Evolutionary conservation across 768 basidiomycete genomes (phyloP).

Genomic region (Agrocybe pediades): DNA sequence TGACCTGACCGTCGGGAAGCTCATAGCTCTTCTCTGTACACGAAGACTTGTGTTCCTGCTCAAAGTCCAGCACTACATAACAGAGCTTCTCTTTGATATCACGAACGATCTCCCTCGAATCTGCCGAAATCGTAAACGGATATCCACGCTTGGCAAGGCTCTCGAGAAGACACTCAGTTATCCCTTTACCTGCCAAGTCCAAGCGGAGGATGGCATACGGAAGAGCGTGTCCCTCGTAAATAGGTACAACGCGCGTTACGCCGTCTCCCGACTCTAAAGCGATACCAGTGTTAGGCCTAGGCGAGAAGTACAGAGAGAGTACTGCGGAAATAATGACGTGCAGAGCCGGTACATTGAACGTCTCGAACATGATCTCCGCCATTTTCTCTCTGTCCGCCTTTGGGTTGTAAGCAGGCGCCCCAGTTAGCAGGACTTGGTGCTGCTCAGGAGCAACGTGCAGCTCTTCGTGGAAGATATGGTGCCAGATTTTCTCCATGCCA

Average conservation of each 20-base stretch:
- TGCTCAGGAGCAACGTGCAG: constrained; percentile 92
- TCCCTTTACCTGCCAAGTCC: constrained; percentile 90
- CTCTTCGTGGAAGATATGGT: constrained; percentile 97
- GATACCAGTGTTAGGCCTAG: constrained; percentile 93
- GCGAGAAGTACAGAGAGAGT: constrained; percentile 88
- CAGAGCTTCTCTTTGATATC: constrained; percentile 98
- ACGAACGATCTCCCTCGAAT: constrained; percentile 92
- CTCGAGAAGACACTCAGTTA: constrained; percentile 85
- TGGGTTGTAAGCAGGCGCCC: constrained; percentile 91
- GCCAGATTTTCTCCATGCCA: constrained; percentile 99
- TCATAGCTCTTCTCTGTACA: constrained; percentile 93
- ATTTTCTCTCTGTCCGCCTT: constrained; percentile 93
- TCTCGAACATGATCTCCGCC: constrained; percentile 98
- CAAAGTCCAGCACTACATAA: constrained; percentile 93
- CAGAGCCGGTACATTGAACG: constrained; percentile 91
- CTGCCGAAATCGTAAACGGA: constrained; percentile 90
- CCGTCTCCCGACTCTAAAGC: constrained; percentile 97
- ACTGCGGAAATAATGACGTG: constrained; percentile 93
- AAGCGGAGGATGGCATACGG: constrained; percentile 93
- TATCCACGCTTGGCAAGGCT: constrained; percentile 90
- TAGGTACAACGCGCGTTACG: constrained; percentile 94
- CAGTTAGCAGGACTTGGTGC: constrained; percentile 89
- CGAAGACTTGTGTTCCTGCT: constrained; percentile 89
- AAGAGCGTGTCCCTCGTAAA: constrained; percentile 92
- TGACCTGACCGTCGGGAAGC: constrained; percentile 90